Evolutionary conservation across 495 filamentous ascomycete genomes (phyloP).

Genomic region (Daldinia bambusicola): DNA sequence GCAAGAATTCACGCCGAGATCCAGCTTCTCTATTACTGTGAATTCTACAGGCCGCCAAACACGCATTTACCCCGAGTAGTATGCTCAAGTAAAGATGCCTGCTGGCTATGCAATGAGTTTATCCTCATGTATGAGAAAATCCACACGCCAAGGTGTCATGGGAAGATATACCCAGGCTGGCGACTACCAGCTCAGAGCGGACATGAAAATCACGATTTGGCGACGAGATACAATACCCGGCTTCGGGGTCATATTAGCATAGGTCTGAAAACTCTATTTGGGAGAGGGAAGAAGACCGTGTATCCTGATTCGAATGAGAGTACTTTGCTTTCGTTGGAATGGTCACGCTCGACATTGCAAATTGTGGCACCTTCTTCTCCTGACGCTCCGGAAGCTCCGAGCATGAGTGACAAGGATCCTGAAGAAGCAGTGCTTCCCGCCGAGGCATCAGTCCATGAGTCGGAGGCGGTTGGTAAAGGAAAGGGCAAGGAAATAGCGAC

Average conservation of each 20-base stretch:
- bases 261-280: slow-evolving; percentile 26
- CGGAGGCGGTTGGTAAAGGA: not conserved
- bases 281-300: slow-evolving; percentile 3
- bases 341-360: slow-evolving; percentile 27
- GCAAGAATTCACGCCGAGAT: slow-evolving; percentile 63
- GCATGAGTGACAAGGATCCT: not conserved
- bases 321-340: slow-evolving; percentile 34
- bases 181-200: slow-evolving; percentile 37
- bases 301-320: slow-evolving; percentile 39
- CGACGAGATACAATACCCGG: slow-evolving; percentile 33
- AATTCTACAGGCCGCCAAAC: slow-evolving; percentile 36
- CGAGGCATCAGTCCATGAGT: not conserved
- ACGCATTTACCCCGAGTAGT: slow-evolving; percentile 55
- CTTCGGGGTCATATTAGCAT: slow-evolving; percentile 8
- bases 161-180: slow-evolving; percentile 55
- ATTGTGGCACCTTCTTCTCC: not conserved
- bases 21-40: slow-evolving; percentile 58
- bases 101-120: slow-evolving; percentile 61
- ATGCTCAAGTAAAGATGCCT: slow-evolving; percentile 61
- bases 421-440: not conserved
- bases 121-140: slow-evolving; percentile 54
- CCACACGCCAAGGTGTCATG: slow-evolving; percentile 54
- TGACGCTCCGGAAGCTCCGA: not conserved
- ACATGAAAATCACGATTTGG: slow-evolving; percentile 19
- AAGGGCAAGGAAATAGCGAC: not conserved